Conservation (phyloP, 352 stramenopile genomes). For the Sclerospora graminicola region DNA sequence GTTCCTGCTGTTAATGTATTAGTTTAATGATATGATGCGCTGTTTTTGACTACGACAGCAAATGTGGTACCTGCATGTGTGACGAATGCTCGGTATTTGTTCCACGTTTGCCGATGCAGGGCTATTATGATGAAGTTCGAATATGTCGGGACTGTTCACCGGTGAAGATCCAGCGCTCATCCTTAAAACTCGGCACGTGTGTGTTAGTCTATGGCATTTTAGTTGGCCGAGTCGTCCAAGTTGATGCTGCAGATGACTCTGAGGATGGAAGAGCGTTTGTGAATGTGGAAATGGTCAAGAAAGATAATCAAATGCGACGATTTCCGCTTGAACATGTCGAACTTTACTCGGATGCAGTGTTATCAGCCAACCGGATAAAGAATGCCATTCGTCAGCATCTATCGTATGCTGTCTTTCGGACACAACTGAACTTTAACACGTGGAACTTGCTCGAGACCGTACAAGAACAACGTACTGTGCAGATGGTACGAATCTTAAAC, state of each 20-base stretch:
- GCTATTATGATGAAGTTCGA: constrained; percentile 75
- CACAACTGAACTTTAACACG: constrained; percentile 79
- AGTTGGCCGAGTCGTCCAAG: constrained; percentile 42
- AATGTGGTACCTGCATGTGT: constrained; percentile 80
- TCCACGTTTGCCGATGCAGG: constrained; percentile 63
- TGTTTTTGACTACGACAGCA: constrained; percentile 17
- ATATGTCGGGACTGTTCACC: constrained; percentile 78
- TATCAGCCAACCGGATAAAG: constrained; percentile 80
- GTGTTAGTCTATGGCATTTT: constrained; percentile 74
- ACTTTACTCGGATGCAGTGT: constrained; percentile 63
- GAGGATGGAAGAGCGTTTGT: constrained; percentile 45
- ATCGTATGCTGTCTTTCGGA: constrained; percentile 64
- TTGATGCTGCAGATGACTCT: constrained; percentile 52
- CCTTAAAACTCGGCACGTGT: constrained; percentile 51
- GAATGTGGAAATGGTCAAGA: constrained; percentile 45
- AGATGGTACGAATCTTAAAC: constrained; percentile 81
- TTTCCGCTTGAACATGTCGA: constrained; percentile 66
- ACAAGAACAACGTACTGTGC: constrained; percentile 73
- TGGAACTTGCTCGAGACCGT: constrained; percentile 77
- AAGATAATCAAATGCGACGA: constrained; percentile 27
- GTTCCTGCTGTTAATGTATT: background rate
- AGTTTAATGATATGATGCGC: constrained; percentile 6
- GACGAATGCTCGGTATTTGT: constrained; percentile 77
- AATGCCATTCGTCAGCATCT: constrained; percentile 59
- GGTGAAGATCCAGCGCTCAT: constrained; percentile 54